Conservation (phyloP, 1,139 yeast genomes). For the Blastobotrys serpentis region DNA sequence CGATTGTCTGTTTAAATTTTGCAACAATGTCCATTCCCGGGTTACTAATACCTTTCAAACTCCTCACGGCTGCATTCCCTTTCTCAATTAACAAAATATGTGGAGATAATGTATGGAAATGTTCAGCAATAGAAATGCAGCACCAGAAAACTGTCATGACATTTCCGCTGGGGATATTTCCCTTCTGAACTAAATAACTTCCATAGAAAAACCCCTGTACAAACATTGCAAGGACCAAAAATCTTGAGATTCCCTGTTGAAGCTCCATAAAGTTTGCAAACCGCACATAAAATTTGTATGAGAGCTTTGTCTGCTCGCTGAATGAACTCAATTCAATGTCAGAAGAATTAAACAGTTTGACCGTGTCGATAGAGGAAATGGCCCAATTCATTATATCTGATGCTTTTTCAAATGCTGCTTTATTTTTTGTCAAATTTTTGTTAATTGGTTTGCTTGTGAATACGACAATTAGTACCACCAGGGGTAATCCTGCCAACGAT, state of each 20-base stretch:
- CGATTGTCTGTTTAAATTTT: conserved; percentile 22
- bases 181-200: conserved; percentile 54
- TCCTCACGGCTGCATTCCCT: conserved; percentile 29
- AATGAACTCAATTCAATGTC: conserved; percentile 51
- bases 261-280: conserved; percentile 52
- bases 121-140: conserved; percentile 66
- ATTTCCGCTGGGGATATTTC: conserved; percentile 53
- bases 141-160: conserved; percentile 83
- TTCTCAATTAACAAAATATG: conserved; percentile 30
- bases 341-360: conserved; percentile 63
- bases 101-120: conserved; percentile 39
- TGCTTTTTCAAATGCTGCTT: conserved; percentile 52
- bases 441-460: conserved; percentile 54
- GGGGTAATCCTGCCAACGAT: conserved; percentile 67
- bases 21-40: conserved; percentile 18
- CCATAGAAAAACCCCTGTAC: conserved; percentile 95
- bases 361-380: conserved; percentile 55
- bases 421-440: conserved; percentile 55
- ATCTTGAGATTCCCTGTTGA: conserved; percentile 58
- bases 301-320: conserved; percentile 39
- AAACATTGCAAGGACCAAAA: conserved; percentile 67
- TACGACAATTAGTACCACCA: conserved; percentile 53
- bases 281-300: conserved; percentile 50
- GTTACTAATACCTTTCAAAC: conserved; percentile 21
- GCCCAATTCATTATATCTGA: conserved; percentile 72